Conservation (phyloP, 345 rosid species). For the Schrenkiella parvula region DNA sequence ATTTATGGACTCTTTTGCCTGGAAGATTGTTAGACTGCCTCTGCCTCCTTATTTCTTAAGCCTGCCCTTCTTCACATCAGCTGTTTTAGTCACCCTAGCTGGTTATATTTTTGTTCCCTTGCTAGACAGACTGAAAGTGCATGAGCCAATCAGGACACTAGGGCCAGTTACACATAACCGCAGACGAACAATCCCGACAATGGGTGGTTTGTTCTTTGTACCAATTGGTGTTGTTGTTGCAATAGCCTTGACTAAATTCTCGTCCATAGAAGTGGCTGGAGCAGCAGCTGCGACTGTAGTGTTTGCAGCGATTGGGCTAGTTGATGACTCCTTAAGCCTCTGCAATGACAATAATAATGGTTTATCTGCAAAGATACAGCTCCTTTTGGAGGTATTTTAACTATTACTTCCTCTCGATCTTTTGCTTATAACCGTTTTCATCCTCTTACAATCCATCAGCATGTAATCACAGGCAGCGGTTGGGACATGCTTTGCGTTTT, state of each 20-base stretch:
- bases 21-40: conserved; percentile 92
- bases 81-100: conserved; percentile 45
- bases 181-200: conserved; percentile 63
- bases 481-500: conserved; percentile 66
- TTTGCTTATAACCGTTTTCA: not conserved
- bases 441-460: conserved; percentile 9
- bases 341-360: conserved; percentile 38
- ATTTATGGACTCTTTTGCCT: conserved; percentile 74
- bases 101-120: conserved; percentile 78
- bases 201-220: conserved; percentile 83
- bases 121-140: conserved; percentile 53
- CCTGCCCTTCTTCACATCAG: conserved; percentile 61
- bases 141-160: conserved; percentile 40
- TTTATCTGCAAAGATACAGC: conserved; percentile 50
- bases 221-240: conserved; percentile 78
- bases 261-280: conserved; percentile 66
- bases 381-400: conserved; percentile 58
- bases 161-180: conserved; percentile 41
- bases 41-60: conserved; percentile 64
- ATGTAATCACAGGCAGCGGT: conserved; percentile 52
- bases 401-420: not conserved
- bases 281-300: conserved; percentile 64
- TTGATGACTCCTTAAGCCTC: conserved; percentile 60
- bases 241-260: conserved; percentile 43
- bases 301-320: conserved; percentile 66